Evolutionary conservation across 768 basidiomycete genomes (phyloP).

Genomic region (Pleurotus tuber-regium): DNA sequence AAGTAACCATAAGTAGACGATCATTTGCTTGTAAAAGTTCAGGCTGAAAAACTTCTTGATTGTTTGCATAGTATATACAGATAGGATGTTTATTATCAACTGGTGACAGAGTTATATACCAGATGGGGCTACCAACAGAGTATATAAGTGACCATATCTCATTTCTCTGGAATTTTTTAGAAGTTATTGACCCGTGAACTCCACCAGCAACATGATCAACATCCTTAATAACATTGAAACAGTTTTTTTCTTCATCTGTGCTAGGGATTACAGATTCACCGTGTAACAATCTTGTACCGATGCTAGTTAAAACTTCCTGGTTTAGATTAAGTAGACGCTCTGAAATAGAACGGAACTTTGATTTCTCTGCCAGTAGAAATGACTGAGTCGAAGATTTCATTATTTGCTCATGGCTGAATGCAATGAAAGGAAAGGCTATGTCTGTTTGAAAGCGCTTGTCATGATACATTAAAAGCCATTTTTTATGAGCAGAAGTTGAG

Average conservation of each 20-base stretch:
- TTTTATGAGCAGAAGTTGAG: slow-evolving; percentile 23
- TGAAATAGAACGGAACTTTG: slow-evolving; percentile 17
- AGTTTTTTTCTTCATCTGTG: slow-evolving; percentile 17
- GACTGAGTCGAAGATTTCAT: slow-evolving; percentile 17
- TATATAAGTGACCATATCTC: slow-evolving; percentile 3
- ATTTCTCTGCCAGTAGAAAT: slow-evolving; percentile 15
- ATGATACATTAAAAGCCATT: slow-evolving; percentile 32
- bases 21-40: slow-evolving; percentile 8
- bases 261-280: slow-evolving; percentile 14
- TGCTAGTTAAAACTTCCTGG: slow-evolving; percentile 11
- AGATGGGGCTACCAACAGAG: slow-evolving; percentile 1
- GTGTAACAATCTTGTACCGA: slow-evolving; percentile 9
- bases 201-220: slow-evolving; percentile 17
- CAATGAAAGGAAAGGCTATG: slow-evolving; percentile 32
- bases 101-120: not conserved
- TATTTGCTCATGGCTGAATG: slow-evolving; percentile 38
- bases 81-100: slow-evolving; percentile 10
- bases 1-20: slow-evolving; percentile 8
- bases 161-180: slow-evolving; percentile 17
- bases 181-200: slow-evolving; percentile 21
- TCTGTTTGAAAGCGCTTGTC: slow-evolving; percentile 40
- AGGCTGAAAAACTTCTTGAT: slow-evolving; percentile 20
- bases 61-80: slow-evolving; percentile 31
- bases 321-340: slow-evolving; percentile 16
- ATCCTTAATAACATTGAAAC: slow-evolving; percentile 20